Evolutionary conservation across 306 rosid genomes (phyloP), one percentile per base, ranked within the genome.

Genomic region (Dalbergia oliveri): DNA sequence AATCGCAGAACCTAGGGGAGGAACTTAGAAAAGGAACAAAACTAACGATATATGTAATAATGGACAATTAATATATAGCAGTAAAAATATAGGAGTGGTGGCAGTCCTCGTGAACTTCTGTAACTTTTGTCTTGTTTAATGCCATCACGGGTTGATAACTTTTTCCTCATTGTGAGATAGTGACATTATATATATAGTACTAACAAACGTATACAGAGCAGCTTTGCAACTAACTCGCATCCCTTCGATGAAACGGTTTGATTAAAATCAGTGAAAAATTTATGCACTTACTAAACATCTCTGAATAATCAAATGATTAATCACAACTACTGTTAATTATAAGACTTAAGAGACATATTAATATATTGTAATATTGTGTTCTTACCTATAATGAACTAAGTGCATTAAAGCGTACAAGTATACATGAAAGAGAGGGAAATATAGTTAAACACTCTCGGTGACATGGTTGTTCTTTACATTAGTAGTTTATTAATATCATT

Each of bases 81-180:
- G 44, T 76, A 50, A 76, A 31, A 0, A 21, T 21, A 21, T 62
- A 45, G 18, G 39, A 50, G 23, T 3, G 6, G 19, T 6, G 57
- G 16, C 37, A 37, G 8, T 66, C 21, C 81, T 14, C 47, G 67
- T 66, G 81, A 77, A 51, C 58, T 54, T 26, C 34, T 66, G 9
- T 66, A 23, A 8, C 47, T 66, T 77, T 66, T 4, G 19, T 66
- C n/a, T 63, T 62, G 39, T 76, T 69, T 45, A 21, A 11, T 75
- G 71, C 6, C 15, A 65, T 77, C 81, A 66, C 39, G 66, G 23
- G 56, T 53, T 66, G 26, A 77, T 66, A 39, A 53, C 66, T 37
- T 75, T 44, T 34, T 54, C 39, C 66, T 66, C 39, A 8, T 51
- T 66, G 54, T 53, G 16, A 18, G 81, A 77, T 9, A 21, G 74